Conservation (phyloP, 2,329 filamentous ascomycete species). For the Magnaporthiopsis rhizophila region DNA sequence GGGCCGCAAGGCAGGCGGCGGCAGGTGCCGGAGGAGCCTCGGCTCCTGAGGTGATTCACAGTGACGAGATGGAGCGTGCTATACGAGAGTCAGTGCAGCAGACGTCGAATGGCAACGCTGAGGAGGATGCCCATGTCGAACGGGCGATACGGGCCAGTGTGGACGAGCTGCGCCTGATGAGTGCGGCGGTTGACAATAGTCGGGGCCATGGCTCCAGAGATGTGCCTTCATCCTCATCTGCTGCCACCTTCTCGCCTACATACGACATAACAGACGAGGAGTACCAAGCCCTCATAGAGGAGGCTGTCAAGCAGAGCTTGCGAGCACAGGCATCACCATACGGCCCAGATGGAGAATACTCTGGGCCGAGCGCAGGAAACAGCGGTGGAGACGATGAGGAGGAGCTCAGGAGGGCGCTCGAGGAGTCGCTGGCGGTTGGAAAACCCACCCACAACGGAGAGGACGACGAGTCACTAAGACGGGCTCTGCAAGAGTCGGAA, state of each 20-base stretch:
- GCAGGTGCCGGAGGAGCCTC: constrained; percentile 13
- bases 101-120: constrained; percentile 60
- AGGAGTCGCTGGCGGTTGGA: constrained; percentile 26
- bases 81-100: constrained; percentile 62
- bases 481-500: constrained; percentile 39
- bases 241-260: constrained; percentile 22
- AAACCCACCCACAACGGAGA: neutral
- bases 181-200: neutral
- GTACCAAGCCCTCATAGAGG: constrained; percentile 47
- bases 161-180: constrained; percentile 29
- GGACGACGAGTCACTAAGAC: constrained; percentile 27
- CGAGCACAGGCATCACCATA: constrained; percentile 12
- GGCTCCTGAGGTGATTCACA: constrained; percentile 21
- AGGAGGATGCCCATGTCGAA: constrained; percentile 65
- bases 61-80: constrained; percentile 61
- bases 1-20: constrained; percentile 23
- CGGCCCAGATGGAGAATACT: constrained; percentile 3
- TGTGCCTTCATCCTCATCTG: constrained; percentile 17
- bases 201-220: constrained; percentile 8
- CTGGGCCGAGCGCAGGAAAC: constrained; percentile 14
- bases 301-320: constrained; percentile 47
- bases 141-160: constrained; percentile 67
- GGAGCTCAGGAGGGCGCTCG: constrained; percentile 44
- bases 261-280: constrained; percentile 47
- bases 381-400: constrained; percentile 37